Evolutionary conservation across 192 early-diverging fungal genomes (phyloP).

Genomic region (Linnemannia schmuckeri): DNA sequence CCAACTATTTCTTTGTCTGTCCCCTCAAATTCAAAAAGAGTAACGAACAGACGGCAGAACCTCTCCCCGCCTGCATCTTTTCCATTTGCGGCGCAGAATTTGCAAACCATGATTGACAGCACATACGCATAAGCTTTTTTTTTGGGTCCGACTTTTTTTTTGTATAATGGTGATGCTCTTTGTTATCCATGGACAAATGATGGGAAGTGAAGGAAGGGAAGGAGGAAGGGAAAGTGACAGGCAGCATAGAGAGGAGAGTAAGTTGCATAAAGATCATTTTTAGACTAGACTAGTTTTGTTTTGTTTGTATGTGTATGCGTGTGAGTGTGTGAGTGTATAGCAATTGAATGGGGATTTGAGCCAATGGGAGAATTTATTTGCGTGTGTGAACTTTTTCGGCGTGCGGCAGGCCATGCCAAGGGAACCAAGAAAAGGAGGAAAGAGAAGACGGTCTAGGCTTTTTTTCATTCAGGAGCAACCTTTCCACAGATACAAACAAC

Average conservation of each 20-base stretch:
- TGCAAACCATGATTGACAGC: neutral
- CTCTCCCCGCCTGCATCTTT: slow-evolving; percentile 1
- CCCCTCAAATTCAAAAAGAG: neutral
- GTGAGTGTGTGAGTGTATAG: neutral
- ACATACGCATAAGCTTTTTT: neutral
- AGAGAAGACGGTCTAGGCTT: neutral
- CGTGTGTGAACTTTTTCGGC: slow-evolving; percentile 3
- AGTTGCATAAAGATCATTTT: neutral
- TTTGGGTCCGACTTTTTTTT: neutral
- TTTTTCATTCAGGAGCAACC: neutral
- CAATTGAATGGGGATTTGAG: neutral
- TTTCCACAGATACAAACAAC: neutral
- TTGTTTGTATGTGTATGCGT: neutral
- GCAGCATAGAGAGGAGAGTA: too few relatives aligned
- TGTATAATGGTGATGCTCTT: neutral
- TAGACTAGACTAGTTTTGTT: neutral
- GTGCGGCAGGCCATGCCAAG: neutral
- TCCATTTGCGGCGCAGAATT: slow-evolving; percentile 19
- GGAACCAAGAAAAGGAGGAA: neutral
- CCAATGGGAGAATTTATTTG: slow-evolving; percentile 43
- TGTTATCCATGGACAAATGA: neutral
- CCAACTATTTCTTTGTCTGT: neutral
- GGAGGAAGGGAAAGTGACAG: too few relatives aligned
- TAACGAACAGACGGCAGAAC: neutral
- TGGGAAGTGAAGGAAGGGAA: neutral